Base-by-base conservation (phyloP, 495 filamentous ascomycete species). In the Trypethelium eluteriae region DNA sequence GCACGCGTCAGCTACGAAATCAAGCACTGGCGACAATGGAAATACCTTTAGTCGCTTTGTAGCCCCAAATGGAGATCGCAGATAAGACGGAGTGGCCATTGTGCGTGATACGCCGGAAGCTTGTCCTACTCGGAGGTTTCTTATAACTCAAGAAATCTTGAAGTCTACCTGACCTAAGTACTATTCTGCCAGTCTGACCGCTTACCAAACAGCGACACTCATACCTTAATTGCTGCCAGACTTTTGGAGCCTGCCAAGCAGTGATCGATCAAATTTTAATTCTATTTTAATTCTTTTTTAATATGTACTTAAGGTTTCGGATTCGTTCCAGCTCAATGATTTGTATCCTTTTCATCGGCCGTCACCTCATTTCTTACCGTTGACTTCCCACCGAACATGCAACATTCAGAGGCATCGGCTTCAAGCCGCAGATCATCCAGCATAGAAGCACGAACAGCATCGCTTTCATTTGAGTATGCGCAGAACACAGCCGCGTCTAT, bases 401-500 rank as follows among this genome's bases (percentile, higher is more conserved):
- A 25, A 25, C 25, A 25, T 25, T 25, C 25, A 25, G 25, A 0
- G 25, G 25, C 25, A 25, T 25, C 25, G 25, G 25, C 25, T 25
- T 25, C 25, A 25, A 25, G 25, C 1, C n/a, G 9, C 25, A 5
- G n/a, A 53, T 18, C 49, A 7, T 36, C 53, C 34, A 36, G 6
- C 14, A 59, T 59, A 32, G 32, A 18, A 59, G 7, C 32, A 59
- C 32, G 3, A 35, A 34, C 14, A 18, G 53, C 18, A 36, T 14
- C 18, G 32, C 67, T 16, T 36, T 41, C 68, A 49, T 77, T 70
- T 72, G 47, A 71, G 41, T 72, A 68, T 10, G 74, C 73, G 3
- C 71, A 64, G 39, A 75, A 78, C 62, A 76, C 77, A 1, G 70
- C 67, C n/a, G 34, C 62, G 14, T 69, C 66, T 62, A 64, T 79